A percentile compares a stretch with the other conserved stretches of the same genome.
Evolutionary conservation across 2,329 filamentous ascomycete species (phyloP).

Genomic region (Venturia aucupariae): DNA sequence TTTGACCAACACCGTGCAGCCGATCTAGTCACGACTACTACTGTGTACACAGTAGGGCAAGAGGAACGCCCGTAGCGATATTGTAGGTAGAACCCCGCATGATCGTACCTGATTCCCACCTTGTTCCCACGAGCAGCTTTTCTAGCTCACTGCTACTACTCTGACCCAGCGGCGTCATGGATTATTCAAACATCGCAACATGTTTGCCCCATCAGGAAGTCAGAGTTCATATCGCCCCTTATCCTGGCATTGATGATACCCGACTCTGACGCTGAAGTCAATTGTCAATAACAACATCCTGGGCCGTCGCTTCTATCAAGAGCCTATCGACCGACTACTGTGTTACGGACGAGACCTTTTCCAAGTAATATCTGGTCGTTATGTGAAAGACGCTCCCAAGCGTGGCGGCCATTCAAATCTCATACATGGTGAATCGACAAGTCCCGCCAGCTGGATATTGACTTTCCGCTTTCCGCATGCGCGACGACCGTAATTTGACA

Average conservation of each 20-base stretch:
- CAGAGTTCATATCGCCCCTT: neutral
- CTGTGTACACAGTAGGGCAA: too few relatives aligned
- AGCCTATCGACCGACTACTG: neutral
- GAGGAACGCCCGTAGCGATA: neutral
- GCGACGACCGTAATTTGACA: constrained; percentile 3
- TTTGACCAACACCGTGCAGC: neutral
- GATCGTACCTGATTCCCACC: neutral
- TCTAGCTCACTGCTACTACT: neutral
- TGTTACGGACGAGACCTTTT: neutral
- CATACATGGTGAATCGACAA: neutral
- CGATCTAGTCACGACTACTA: too few relatives aligned
- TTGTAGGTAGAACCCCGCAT: neutral
- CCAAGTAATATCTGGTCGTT: neutral
- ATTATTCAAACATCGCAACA: neutral
- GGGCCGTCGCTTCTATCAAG: neutral
- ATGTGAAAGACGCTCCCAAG: neutral
- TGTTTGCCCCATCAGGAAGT: neutral
- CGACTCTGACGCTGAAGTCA: neutral
- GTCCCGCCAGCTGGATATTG: neutral
- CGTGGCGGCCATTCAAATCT: neutral
- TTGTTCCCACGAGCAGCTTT: neutral
- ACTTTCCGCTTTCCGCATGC: neutral
- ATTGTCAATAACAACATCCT: neutral
- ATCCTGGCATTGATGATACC: neutral
- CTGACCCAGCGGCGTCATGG: neutral